Percentiles rank a stretch among this genome's conserved stretches.
phyloP scores from a whole-genome alignment of 2,329 filamentous ascomycete species.

The Achaetomium macrosporum region DNA sequence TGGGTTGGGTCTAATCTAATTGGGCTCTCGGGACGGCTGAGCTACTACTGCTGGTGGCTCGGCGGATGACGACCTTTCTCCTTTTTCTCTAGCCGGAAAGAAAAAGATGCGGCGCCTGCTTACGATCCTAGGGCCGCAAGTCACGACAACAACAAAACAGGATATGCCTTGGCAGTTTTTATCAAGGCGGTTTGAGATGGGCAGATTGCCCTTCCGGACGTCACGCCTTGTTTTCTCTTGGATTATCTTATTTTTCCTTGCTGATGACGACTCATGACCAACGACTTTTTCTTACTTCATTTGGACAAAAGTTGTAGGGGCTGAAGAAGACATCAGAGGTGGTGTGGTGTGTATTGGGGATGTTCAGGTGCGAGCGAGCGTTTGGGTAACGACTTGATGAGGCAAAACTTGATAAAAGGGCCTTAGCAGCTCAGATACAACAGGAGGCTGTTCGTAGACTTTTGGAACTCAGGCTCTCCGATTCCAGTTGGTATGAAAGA shows the following conservation, averaged over 20 bases:
- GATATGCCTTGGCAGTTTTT: background rate
- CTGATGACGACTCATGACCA: background rate
- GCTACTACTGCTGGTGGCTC: background rate
- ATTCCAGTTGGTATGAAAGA: background rate
- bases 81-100: slow-evolving; percentile 10
- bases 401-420: slow-evolving; percentile 10
- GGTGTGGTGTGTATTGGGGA: background rate
- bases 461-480: slow-evolving; percentile 1
- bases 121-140: slow-evolving; percentile 19
- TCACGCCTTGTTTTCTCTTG: background rate
- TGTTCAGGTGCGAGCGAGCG: slow-evolving; percentile 4
- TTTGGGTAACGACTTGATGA: slow-evolving; percentile 18
- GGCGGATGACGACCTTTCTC: slow-evolving; percentile 12
- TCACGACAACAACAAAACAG: slow-evolving; percentile 10
- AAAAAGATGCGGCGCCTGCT: slow-evolving; percentile 18
- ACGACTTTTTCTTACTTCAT: background rate
- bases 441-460: slow-evolving; percentile 9
- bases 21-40: slow-evolving; percentile 3
- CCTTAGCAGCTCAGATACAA: slow-evolving; percentile 10
- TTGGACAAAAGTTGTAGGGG: background rate
- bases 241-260: background rate
- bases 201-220: background rate
- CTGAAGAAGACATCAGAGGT: background rate
- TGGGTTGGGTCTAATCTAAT: slow-evolving; percentile 18
- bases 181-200: background rate